A percentile compares a stretch with the other conserved stretches of the same genome.
Conservation (phyloP, 371 early-diverging fungal genomes). For the Encephalitozoon romaleae region DNA sequence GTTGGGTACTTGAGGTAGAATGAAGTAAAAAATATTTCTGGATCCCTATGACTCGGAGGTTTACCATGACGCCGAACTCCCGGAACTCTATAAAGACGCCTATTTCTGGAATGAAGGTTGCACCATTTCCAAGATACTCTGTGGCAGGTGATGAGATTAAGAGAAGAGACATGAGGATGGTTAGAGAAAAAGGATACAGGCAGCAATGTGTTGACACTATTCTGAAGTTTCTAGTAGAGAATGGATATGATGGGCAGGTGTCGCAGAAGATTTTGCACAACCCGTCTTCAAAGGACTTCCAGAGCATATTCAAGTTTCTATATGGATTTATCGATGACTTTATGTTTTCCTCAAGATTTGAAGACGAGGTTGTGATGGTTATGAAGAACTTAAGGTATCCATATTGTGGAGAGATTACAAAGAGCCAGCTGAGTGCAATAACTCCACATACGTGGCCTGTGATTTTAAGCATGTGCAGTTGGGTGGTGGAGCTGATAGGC, state of each 20-base stretch:
- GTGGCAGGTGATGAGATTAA: constrained; percentile 30
- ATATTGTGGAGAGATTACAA: constrained; percentile 72
- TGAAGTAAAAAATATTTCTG: neutral
- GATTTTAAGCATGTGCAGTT: constrained; percentile 71
- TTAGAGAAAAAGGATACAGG: constrained; percentile 67
- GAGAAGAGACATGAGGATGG: constrained; percentile 45
- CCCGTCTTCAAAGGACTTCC: constrained; percentile 74
- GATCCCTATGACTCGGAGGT: constrained; percentile 37
- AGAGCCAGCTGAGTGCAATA: constrained; percentile 70
- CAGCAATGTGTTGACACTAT: constrained; percentile 64
- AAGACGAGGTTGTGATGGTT: constrained; percentile 72
- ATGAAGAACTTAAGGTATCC: constrained; percentile 76
- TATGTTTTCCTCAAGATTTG: constrained; percentile 66
- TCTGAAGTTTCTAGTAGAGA: constrained; percentile 66
- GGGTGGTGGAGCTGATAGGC: constrained; percentile 74
- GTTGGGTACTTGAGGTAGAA: neutral
- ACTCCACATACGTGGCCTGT: constrained; percentile 77
- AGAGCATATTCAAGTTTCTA: constrained; percentile 74
- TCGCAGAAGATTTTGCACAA: constrained; percentile 65
- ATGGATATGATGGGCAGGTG: constrained; percentile 67
- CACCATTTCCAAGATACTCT: constrained; percentile 16
- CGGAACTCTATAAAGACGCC: constrained; percentile 23
- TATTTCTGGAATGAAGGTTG: neutral
- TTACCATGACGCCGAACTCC: constrained; percentile 46
- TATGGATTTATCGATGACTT: constrained; percentile 69